Evolutionary conservation across 306 rosid species (phyloP), one percentile per base, ranked within the genome.

Genomic region (Castanopsis chinensis): DNA sequence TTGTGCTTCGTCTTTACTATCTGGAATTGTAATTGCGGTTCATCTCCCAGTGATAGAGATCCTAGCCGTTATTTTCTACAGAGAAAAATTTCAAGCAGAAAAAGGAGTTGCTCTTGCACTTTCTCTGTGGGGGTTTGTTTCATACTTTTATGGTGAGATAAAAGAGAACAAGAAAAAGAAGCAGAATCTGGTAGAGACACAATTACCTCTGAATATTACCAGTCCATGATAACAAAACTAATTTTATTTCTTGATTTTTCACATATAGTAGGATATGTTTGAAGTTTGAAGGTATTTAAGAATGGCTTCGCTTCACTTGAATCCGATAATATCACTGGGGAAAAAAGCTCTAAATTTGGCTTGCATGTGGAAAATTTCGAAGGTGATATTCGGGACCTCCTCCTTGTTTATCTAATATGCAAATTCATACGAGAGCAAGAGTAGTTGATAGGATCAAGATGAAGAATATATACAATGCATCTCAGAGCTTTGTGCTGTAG

Each of bases 71-170:
- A 35, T 91, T 52, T 87, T 91, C 69, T 93, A 81, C 85, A 59
- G 79, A 21, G 97, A 93, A 71, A 88, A 54, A 7, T 93, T 93
- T 61, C 78, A 86, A 61, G 87, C 80, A 0, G 94, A 88, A 23
- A 93, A 91, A 17, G 98, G 86, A 6, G 86, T 93, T 2, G 76
- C 97, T 18, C 73, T 93, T 49, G 80, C 35, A 5, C 89, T 93
- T 21, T 88, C 91, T 2, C 85, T 91, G 1, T 93, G 94, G 97
- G 98, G 97, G 0, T 88, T 90, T 74, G 78, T 84, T 41, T 93
- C 94, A 0, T 93, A 91, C 76, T 93, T 93, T 45, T 93, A 89
- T 13, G 94, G 98, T 1, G 98, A 90, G 60, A 53, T 82, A 1
- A 91, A 90, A 72, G 84, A 85, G 3, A 73, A 27, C 20, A 83